Conservation (phyloP, 2,329 filamentous ascomycete genomes). For the Scortechinia acanthostroma region DNA sequence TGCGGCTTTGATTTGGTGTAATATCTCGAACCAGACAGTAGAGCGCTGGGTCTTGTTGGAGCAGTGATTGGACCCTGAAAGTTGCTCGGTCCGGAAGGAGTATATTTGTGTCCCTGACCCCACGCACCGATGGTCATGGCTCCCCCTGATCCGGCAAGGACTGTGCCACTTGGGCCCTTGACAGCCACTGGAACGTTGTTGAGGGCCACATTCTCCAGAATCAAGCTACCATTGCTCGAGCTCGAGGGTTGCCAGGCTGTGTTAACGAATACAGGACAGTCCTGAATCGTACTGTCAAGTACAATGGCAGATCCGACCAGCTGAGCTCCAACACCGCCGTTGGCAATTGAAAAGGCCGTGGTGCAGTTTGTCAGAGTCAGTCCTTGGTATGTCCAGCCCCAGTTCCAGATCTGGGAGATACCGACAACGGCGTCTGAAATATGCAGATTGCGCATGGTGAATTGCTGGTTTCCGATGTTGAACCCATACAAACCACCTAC, state of each 20-base stretch:
- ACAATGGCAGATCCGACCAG: neutral
- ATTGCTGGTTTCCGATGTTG: slow-evolving; percentile 52
- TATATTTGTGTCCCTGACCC: slow-evolving; percentile 65
- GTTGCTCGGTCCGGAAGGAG: slow-evolving; percentile 27
- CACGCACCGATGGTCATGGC: slow-evolving; percentile 42
- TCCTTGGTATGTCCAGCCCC: slow-evolving; percentile 25
- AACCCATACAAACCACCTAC: slow-evolving; percentile 59
- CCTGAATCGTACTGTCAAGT: neutral
- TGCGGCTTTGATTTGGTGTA: slow-evolving; percentile 72
- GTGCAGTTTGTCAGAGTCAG: slow-evolving; percentile 55
- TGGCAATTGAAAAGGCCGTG: slow-evolving; percentile 36
- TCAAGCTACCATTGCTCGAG: slow-evolving; percentile 32
- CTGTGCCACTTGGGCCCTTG: slow-evolving; percentile 37
- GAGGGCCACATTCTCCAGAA: slow-evolving; percentile 39
- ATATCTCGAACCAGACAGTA: slow-evolving; percentile 45
- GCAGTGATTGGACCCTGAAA: slow-evolving; percentile 38
- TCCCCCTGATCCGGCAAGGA: slow-evolving; percentile 43
- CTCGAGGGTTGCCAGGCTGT: slow-evolving; percentile 5
- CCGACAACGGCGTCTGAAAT: slow-evolving; percentile 36
- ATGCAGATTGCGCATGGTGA: slow-evolving; percentile 48
- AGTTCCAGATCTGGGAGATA: slow-evolving; percentile 3
- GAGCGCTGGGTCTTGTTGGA: slow-evolving; percentile 37
- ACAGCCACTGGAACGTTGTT: slow-evolving; percentile 30
- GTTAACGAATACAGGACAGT: neutral
- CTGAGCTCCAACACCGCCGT: slow-evolving; percentile 53